Conservation (phyloP, 768 basidiomycete genomes). For the Lactarius akahatsu region DNA sequence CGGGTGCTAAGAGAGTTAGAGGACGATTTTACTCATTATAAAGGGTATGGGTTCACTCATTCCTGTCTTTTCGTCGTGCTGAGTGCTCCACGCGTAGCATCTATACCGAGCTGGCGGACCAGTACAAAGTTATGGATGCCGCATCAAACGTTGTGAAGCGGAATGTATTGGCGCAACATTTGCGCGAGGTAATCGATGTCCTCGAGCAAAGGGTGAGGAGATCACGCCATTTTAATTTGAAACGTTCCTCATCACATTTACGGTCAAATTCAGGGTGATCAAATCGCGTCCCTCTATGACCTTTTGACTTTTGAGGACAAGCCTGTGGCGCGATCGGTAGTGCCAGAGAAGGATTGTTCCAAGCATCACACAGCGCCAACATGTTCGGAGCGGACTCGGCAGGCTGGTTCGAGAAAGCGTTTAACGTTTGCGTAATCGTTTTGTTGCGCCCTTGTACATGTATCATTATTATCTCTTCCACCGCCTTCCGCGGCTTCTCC, state of each 20-base stretch:
- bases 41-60: slow-evolving; percentile 58
- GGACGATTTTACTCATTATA: slow-evolving; percentile 94
- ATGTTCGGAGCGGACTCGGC: slow-evolving; percentile 11
- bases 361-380: not conserved
- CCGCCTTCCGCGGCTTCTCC: not conserved
- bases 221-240: slow-evolving; percentile 2
- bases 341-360: slow-evolving; percentile 24
- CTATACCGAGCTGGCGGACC: slow-evolving; percentile 86
- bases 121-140: slow-evolving; percentile 89
- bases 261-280: slow-evolving; percentile 66
- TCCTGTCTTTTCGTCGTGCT: slow-evolving; percentile 5
- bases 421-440: slow-evolving; percentile 22
- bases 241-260: slow-evolving; percentile 17
- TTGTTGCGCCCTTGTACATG: not conserved
- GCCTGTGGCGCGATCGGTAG: slow-evolving; percentile 35
- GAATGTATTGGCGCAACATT: slow-evolving; percentile 82
- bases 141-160: slow-evolving; percentile 78
- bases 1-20: slow-evolving; percentile 86
- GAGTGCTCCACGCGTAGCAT: slow-evolving; percentile 52
- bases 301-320: slow-evolving; percentile 76
- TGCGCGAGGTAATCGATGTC: slow-evolving; percentile 88
- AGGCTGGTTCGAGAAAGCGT: slow-evolving; percentile 17
- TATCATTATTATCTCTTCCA: slow-evolving; percentile 8
- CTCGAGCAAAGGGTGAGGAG: slow-evolving; percentile 81
- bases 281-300: slow-evolving; percentile 90